These are phyloP conservation scores for Paspalum vaginatum DNA, from an alignment of 176 grass and related monocot genomes.

Conservation along the genomic window DNA sequence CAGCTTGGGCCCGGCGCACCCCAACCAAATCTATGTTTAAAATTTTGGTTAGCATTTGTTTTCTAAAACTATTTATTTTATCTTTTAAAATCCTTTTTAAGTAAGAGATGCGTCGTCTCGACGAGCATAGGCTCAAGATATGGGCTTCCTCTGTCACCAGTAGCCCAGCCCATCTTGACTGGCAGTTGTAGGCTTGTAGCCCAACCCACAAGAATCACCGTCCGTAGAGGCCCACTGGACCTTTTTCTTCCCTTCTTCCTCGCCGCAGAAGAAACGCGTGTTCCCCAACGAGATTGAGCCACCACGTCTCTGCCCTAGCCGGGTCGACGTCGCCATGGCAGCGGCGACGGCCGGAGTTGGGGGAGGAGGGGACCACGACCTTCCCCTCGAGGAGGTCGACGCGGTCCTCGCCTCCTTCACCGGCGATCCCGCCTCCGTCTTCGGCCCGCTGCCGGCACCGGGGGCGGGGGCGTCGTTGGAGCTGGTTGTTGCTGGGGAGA, in stretches of 20 bases:
- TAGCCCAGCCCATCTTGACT: too few relatives aligned
- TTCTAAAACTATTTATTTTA: too few relatives aligned
- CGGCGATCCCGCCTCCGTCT: background rate
- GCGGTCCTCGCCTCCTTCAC: slow-evolving; percentile 34
- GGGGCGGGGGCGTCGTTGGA: background rate
- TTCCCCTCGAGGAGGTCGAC: slow-evolving; percentile 18
- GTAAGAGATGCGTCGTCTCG: too few relatives aligned
- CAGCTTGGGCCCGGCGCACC: too few relatives aligned
- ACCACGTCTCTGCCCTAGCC: too few relatives aligned
- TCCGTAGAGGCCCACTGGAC: background rate
- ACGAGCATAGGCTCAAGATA: too few relatives aligned
- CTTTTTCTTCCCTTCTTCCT: background rate
- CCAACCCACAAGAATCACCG: background rate
- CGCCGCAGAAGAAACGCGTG: background rate
- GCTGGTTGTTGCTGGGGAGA: background rate
- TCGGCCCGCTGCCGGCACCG: background rate
- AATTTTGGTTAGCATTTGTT: too few relatives aligned
- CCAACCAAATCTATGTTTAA: too few relatives aligned
- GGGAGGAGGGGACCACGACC: slow-evolving; percentile 18
- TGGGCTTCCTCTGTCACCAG: too few relatives aligned
- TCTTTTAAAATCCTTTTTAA: too few relatives aligned
- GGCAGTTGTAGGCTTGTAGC: too few relatives aligned
- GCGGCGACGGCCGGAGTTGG: background rate
- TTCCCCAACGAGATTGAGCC: too few relatives aligned
- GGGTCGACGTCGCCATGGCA: background rate